Evolutionary conservation across 768 basidiomycete species (phyloP), one percentile per base, ranked within the genome.

Genomic region (Boletales sp.): DNA sequence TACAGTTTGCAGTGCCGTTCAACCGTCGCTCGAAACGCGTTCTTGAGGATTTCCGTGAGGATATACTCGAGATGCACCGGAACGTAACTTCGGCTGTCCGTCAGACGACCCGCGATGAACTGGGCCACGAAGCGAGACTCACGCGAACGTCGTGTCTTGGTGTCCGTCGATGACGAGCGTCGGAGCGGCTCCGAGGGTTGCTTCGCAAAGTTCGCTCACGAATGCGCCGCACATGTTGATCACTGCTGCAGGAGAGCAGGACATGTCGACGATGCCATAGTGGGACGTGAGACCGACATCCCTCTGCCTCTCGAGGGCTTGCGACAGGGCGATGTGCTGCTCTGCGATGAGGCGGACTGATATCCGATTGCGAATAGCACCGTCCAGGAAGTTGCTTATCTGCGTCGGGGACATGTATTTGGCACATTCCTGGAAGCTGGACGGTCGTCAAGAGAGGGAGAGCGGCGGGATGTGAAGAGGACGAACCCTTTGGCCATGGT

Each of bases 61-160:
- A 93, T 89, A 64, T 94, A 94, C 65, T 94, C 92, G 33, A 94
- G 76, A 64, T 94, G 93, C 1, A 91, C 87, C 4, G 93, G 90
- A 35, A 94, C 82, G 60, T 91, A 92, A 21, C 90, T 91, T 59
- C 37, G 36, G 25, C 25, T 35, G 30, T 64, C 14, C 15, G 30
- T 64, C 14, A 56, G 48, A 46, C 19, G 15, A 12, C n/a, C 25
- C 25, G n/a, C 13, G 38, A 43, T 39, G 40, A 14, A 15, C 37
- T 34, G 15, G n/a, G 19, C 13, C 43, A 28, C 25, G n/a, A 40
- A 41, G 37, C 18, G 18, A 21, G 30, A 77, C 89, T 69, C 66
- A 91, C 90, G 87, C 79, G 65, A 93, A 93, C 2, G 83, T 86
- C 25, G 83, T 77, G 51, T 86, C 80, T 33, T 70, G 64, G 46